A percentile compares a stretch with the other conserved stretches of the same genome.
Evolutionary conservation across 2,329 filamentous ascomycete species (phyloP).

Genomic region (Thermoascus crustaceus): DNA sequence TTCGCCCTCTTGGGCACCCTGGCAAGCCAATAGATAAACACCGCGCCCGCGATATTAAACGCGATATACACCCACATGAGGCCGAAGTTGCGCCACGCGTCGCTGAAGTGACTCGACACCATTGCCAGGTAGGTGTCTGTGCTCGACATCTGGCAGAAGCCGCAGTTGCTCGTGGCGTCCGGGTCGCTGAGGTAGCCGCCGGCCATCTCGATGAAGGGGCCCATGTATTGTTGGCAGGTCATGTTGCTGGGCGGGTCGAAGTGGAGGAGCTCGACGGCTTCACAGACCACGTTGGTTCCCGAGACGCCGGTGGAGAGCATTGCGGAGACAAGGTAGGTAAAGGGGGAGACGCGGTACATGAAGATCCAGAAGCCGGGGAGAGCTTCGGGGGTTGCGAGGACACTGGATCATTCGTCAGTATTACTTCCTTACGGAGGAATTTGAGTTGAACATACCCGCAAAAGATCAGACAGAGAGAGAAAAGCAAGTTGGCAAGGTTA

Average conservation of each 20-base stretch:
- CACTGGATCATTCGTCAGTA: slow-evolving; percentile 29
- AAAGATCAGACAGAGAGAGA: slow-evolving; percentile 54
- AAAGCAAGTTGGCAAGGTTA: slow-evolving; percentile 53
- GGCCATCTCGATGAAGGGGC: slow-evolving; percentile 44
- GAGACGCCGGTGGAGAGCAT: slow-evolving; percentile 30
- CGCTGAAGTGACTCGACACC: slow-evolving; percentile 36
- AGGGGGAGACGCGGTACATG: slow-evolving; percentile 62
- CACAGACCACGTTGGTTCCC: slow-evolving; percentile 23
- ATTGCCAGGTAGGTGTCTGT: slow-evolving; percentile 46
- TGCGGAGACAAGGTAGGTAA: slow-evolving; percentile 52
- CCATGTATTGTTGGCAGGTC: slow-evolving; percentile 57
- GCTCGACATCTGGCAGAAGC: slow-evolving; percentile 35
- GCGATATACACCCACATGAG: slow-evolving; percentile 46
- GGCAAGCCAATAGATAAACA: slow-evolving; percentile 47
- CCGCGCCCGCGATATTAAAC: slow-evolving; percentile 44
- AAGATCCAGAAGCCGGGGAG: slow-evolving; percentile 69
- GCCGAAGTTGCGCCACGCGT: slow-evolving; percentile 49
- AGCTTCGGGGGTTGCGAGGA: slow-evolving; percentile 50
- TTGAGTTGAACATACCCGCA: slow-evolving; percentile 25
- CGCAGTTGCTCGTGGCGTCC: slow-evolving; percentile 49
- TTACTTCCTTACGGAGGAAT: background rate
- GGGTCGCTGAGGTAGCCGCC: slow-evolving; percentile 57
- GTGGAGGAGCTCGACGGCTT: slow-evolving; percentile 25
- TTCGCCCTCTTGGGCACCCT: slow-evolving; percentile 35
- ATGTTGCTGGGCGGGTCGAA: slow-evolving; percentile 48